phyloP scores from a whole-genome alignment of 2,329 filamentous ascomycete genomes.

The Xylogone sp. region DNA sequence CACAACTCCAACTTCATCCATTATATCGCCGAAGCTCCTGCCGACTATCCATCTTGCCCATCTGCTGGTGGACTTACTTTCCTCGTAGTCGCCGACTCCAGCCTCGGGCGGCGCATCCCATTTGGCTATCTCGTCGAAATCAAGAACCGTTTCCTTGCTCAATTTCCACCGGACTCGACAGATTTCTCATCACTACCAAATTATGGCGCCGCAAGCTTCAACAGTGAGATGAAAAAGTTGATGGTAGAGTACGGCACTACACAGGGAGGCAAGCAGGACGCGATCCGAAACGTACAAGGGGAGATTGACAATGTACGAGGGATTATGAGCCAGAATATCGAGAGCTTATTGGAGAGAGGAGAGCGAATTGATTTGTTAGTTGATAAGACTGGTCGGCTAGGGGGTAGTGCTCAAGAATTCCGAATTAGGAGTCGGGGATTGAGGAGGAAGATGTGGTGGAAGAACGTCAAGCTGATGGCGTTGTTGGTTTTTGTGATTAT shows the following conservation, averaged over 20 bases:
- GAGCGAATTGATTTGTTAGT: conserved; percentile 92
- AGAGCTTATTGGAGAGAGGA: conserved; percentile 81
- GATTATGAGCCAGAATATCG: conserved; percentile 96
- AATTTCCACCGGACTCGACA: conserved; percentile 62
- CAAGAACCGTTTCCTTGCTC: conserved; percentile 77
- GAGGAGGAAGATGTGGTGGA: conserved; percentile 98
- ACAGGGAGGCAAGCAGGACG: conserved; percentile 70
- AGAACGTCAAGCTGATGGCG: conserved; percentile 94
- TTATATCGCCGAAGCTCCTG: conserved; percentile 84
- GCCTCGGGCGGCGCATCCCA: conserved; percentile 80
- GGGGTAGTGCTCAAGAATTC: conserved; percentile 86
- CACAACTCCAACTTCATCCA: conserved; percentile 92
- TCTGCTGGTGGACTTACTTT: conserved; percentile 83
- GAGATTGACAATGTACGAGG: conserved; percentile 92
- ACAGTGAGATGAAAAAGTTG: conserved; percentile 68
- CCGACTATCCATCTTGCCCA: conserved; percentile 51
- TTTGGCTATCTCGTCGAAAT: conserved; percentile 92
- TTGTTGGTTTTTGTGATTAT: conserved; percentile 69
- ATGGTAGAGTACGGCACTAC: conserved; percentile 85
- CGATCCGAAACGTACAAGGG: conserved; percentile 74
- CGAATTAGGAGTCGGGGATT: conserved; percentile 80
- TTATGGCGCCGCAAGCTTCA: conserved; percentile 89
- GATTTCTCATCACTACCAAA: conserved; percentile 77
- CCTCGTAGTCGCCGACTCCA: conserved; percentile 79
- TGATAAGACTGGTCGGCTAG: conserved; percentile 92